A percentile compares a stretch with the other conserved stretches of the same genome.
Evolutionary conservation across 441 rosid species (phyloP).

Genomic region (Euphorbia schlechtendalii): DNA sequence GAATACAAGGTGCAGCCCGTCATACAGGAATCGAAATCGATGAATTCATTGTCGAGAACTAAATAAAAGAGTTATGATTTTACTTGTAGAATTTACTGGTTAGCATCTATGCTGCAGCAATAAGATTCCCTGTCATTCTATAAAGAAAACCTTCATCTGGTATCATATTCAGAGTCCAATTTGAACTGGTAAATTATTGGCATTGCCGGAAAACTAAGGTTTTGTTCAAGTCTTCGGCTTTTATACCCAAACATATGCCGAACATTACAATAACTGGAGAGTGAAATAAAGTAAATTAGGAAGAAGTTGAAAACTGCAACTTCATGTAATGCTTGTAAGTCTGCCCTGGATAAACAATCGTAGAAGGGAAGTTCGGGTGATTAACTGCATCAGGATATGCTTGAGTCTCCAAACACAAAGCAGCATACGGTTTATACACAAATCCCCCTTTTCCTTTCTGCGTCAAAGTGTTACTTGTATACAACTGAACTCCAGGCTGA

Average conservation of each 20-base stretch:
- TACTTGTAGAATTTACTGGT: conserved; percentile 40
- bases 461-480: conserved; percentile 47
- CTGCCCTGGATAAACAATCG: conserved; percentile 42
- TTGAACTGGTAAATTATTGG: background rate
- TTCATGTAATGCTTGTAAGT: conserved; percentile 55
- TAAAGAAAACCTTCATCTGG: background rate
- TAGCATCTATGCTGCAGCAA: background rate
- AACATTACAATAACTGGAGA: background rate
- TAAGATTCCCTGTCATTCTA: background rate
- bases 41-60: conserved; percentile 76
- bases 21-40: conserved; percentile 83
- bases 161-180: background rate
- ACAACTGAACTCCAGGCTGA: conserved; percentile 77
- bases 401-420: conserved; percentile 76
- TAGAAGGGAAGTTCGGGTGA: conserved; percentile 62
- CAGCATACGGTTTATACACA: conserved; percentile 50
- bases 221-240: background rate
- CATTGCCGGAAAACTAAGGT: background rate
- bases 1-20: conserved; percentile 71
- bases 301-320: conserved; percentile 36
- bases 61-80: conserved; percentile 50
- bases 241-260: background rate
- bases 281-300: background rate
- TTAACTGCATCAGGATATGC: conserved; percentile 66
- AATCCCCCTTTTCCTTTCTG: conserved; percentile 66